Base-by-base conservation (phyloP, 2,329 filamentous ascomycete genomes). In the Furcasterigmium furcatum region DNA sequence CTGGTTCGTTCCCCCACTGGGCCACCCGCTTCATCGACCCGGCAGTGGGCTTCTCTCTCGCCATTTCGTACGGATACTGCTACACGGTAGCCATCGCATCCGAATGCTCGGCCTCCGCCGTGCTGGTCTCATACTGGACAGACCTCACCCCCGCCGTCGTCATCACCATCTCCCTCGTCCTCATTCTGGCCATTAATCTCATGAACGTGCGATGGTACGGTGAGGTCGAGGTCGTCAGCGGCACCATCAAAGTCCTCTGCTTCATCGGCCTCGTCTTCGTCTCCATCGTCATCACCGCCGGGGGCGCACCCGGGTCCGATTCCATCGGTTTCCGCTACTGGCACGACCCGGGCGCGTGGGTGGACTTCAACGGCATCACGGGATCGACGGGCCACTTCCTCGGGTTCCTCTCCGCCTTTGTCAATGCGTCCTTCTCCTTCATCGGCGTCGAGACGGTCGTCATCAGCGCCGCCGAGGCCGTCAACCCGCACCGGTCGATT, bases 151-250 rank as follows among this genome's bases (percentile, higher is more conserved):
- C 77, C 0, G 80, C 75, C 3, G 82, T 70, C 12, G 76, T 85
- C 42, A 84, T 87, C 44, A 73, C 78, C 24, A 79, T 84, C 22
- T 61, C 69, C 35, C 60, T 69, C 32, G 50, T 68, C 1, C 52
- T 76, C 3, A 74, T 76, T 46, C 72, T 65, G 2, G 45, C 74
- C 1, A 74, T 91, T 66, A 92, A 92, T 55, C 55, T 91, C 39
- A 73, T 91, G 49, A 84, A 84, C 1, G 85, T 91, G 16, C 74
- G 85, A 52, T 88, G 77, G 74, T 91, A 88, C 47, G 87, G 87
- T 38, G 86, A 90, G 64, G 79, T 83, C 1, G 88, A 94, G 60
- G 94, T 95, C 58, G 81, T 77, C 76, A 80, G 84, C 18, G 83
- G 88, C 3, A 61, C 88, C 3, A 84, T 84, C 45, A 90, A 91